Base-by-base conservation (phyloP, 2,329 filamentous ascomycete species). In the Fusarium zealandicum region DNA sequence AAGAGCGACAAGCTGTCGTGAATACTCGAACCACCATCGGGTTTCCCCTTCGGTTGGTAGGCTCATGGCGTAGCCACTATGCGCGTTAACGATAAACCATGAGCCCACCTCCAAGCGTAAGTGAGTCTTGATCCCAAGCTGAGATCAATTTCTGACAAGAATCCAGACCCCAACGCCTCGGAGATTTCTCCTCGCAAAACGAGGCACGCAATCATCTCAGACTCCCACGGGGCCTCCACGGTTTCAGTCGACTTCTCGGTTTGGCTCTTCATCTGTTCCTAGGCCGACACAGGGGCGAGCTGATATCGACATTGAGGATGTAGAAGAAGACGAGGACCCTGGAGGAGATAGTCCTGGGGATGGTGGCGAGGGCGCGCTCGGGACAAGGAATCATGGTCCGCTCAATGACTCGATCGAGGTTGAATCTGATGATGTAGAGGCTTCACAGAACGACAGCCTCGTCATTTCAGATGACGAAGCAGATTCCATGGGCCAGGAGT, bases 221-320 rank as follows among this genome's bases (percentile, higher is more conserved):
- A 69, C 70, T 17, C 70, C 70, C 11, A 61, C 69, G 18, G 67
- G 57, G 17, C 50, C 63, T 6, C 67, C 67, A 40, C 72, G 67
- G 45, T 76, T 76, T 47, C 72, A 71, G 25, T 72, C 73, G 20
- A 77, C 74, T 31, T 75, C 73, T 16, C 69, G 72, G n/a, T 77
- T 76, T 57, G 70, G 70, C 41, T 67, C 69, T 3, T 71, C 71
- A 11, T 74, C 72, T 25, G 65, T 59, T 47, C 59, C 54, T 30
- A 67, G 68, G 10, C 64, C 67, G 27, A 70, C 69, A 43, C 72
- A 69, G 49, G 54, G 58, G 40, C 61, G 63, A 37, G 30, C 51
- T 9, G 63, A 56, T 7, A 60, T 61, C 14, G 65, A 67, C 5
- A 66, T 73, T 6, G 75, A 76, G 35, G 75, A 73, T 27, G 67